Base-by-base conservation (phyloP, 805 yeast species). In the Clavispora asparagi region DNA sequence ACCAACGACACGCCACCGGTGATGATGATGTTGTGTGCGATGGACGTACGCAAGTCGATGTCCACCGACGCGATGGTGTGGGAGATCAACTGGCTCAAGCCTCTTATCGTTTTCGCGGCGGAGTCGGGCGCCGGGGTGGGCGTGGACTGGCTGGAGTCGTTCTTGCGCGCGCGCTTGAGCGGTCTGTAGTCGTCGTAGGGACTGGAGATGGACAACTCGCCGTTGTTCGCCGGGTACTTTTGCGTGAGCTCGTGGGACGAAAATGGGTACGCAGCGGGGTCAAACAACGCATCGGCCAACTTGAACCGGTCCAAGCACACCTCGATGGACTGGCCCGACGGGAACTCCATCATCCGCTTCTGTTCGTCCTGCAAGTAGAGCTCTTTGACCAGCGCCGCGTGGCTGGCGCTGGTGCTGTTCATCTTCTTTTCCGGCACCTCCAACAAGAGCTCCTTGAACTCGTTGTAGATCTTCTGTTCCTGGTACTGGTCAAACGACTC, bases 1-100 rank as follows among this genome's bases (percentile, higher is more conserved):
- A 87, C 74, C 47, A 87, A 73, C 7, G 95, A 83, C 0, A 84
- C 74, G 3, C 95, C 87, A 19, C 97, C 97, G 0, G 95, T 88
- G 25, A 91, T 74, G 14, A 91, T 86, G 45, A 91, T 83, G 60
- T 90, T 90, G 65, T 89, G 92, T 0, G 96, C 96, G 19, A 89
- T 72, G 38, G 89, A 85, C 1, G 96, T 85, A 49, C 95, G 76
- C 53, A 87, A 71, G 68, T 87, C 95, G 26, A 89, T 86, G 64
- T 91, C 97, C 41, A 83, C 76, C 46, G 74, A 70, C 41, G 76
- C 74, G 48, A 75, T 70, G 26, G 79, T 78, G 53, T 74, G 81
- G 39, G 77, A 76, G 45, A 79, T 74, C 49, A 90, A 68, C 47
- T 78, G 82, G 1, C 86, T 77, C 13, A 89, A 55, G 3, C 87